Conservation (phyloP, 2,329 filamentous ascomycete genomes). For the Alternaria burnsii region DNA sequence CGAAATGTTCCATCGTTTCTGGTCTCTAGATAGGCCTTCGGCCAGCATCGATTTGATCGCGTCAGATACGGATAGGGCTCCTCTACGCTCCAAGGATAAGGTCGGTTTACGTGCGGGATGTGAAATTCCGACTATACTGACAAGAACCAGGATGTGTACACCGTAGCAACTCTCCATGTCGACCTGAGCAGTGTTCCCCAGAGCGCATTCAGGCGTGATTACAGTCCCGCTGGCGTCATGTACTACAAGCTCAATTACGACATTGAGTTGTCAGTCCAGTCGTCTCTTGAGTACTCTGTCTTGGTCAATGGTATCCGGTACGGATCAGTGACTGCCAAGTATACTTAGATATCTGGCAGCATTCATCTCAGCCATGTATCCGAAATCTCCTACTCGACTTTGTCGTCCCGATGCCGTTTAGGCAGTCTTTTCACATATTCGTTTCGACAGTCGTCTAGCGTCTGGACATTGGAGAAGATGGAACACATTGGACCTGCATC, state of each 20-base stretch:
- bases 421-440: too few species aligned
- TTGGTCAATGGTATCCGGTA: constrained; percentile 15
- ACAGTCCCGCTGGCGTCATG: too few species aligned
- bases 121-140: neutral
- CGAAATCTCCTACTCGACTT: too few species aligned
- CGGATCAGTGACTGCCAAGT: constrained; percentile 26
- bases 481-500: too few species aligned
- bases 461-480: too few species aligned
- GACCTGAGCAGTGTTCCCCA: constrained; percentile 24
- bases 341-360: neutral
- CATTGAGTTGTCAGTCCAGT: constrained; percentile 26
- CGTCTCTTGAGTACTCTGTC: constrained; percentile 28
- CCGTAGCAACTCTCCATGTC: constrained; percentile 10
- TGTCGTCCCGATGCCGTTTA: too few species aligned
- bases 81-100: neutral
- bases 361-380: too few species aligned
- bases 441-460: too few species aligned
- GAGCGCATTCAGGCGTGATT: too few species aligned
- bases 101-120: neutral
- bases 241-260: constrained; percentile 10
- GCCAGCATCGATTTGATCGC: neutral
- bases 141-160: constrained; percentile 2
- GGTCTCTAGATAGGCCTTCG: neutral
- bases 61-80: neutral
- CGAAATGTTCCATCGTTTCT: neutral